phyloP scores from a whole-genome alignment of 768 basidiomycete genomes.

The Russula griseocarnosa region DNA sequence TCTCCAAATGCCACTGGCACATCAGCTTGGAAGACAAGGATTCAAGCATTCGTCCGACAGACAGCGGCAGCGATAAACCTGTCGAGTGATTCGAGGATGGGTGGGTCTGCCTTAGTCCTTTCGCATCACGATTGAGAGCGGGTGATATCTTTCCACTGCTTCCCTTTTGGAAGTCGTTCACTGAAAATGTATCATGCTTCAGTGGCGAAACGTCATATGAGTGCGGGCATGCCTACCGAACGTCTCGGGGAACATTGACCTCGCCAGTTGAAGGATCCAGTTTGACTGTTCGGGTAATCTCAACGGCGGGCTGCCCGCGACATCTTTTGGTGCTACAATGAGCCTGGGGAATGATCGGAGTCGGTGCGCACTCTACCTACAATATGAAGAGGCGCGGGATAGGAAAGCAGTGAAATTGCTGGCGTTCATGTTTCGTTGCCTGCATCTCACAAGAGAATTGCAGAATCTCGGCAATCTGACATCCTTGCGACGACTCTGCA shows the following conservation, averaged over 20 bases:
- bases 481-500: conserved; percentile 34
- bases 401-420: conserved; percentile 59
- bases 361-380: conserved; percentile 41
- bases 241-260: conserved; percentile 45
- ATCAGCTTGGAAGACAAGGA: background rate
- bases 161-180: conserved; percentile 29
- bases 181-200: conserved; percentile 16
- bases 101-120: background rate
- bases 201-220: background rate
- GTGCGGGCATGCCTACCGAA: conserved; percentile 8
- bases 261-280: conserved; percentile 47
- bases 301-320: conserved; percentile 57
- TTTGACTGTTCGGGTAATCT: conserved; percentile 57
- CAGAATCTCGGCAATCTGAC: conserved; percentile 64
- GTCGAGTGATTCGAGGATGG: background rate
- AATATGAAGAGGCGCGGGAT: conserved; percentile 70
- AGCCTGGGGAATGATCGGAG: conserved; percentile 8
- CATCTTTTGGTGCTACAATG: conserved; percentile 47
- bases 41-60: background rate
- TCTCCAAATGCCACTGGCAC: background rate
- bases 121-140: conserved; percentile 10
- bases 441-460: conserved; percentile 62
- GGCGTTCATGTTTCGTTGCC: conserved; percentile 30
- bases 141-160: conserved; percentile 29
- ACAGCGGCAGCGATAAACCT: background rate